Conservation (phyloP, 116 monocot species). For the Zostera marina region DNA sequence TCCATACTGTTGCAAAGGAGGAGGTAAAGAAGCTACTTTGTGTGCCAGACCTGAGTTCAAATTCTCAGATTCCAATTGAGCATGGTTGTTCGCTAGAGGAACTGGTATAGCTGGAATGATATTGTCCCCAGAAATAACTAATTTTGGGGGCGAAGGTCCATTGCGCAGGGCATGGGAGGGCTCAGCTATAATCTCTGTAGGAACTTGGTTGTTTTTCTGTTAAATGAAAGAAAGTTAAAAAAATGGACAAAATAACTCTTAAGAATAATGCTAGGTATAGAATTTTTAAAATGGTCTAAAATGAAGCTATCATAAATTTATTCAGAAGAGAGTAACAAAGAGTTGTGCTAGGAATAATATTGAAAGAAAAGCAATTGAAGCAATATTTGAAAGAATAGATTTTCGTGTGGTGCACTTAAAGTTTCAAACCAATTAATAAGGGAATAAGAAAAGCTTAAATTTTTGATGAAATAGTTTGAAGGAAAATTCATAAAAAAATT, state of each 20-base stretch:
- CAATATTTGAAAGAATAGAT: too few species aligned
- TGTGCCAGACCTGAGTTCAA: slow-evolving; percentile 16
- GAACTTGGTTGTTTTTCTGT: slow-evolving; percentile 46
- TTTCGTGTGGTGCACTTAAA: too few species aligned
- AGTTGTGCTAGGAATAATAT: too few species aligned
- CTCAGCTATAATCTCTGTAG: slow-evolving; percentile 27
- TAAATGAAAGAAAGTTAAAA: not conserved
- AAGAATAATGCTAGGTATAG: too few species aligned
- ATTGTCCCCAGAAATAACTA: slow-evolving; percentile 36
- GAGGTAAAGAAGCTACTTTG: slow-evolving; percentile 16
- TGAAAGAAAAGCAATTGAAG: too few species aligned
- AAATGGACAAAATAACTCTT: too few species aligned
- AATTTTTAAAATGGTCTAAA: too few species aligned
- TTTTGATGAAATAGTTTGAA: too few species aligned
- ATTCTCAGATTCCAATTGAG: slow-evolving; percentile 37
- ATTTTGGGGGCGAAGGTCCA: slow-evolving; percentile 26
- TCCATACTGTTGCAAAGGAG: slow-evolving; percentile 12
- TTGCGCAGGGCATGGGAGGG: slow-evolving; percentile 33
- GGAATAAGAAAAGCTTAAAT: not conserved
- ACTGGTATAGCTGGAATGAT: slow-evolving; percentile 24
- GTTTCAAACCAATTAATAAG: too few species aligned
- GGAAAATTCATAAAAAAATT: too few species aligned
- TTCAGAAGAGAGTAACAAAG: too few species aligned
- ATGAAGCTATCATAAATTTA: too few species aligned
- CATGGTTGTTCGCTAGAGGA: slow-evolving; percentile 19